Evolutionary conservation across 1,284 basidiomycete genomes (phyloP).

Genomic region (Tilletiaria anomala): DNA sequence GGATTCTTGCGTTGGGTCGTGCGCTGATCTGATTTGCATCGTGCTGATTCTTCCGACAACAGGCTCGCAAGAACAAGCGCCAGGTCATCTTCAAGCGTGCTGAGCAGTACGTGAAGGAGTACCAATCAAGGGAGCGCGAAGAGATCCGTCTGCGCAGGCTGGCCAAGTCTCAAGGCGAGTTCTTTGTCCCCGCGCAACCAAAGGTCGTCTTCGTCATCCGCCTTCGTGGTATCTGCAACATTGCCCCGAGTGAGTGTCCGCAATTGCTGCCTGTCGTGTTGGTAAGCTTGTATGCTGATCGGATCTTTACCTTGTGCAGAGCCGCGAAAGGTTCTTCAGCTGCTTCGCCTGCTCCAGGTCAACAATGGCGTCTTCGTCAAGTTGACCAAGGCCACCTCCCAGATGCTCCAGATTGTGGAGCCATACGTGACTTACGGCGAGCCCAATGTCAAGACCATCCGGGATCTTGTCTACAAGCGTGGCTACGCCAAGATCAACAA

Average conservation of each 20-base stretch:
- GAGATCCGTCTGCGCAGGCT: constrained; percentile 88
- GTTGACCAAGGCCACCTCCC: constrained; percentile 83
- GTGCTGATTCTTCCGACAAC: constrained; percentile 8
- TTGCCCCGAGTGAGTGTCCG: no score
- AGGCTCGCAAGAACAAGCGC: constrained; percentile 82
- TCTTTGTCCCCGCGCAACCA: constrained; percentile 88
- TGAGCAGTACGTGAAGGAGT: constrained; percentile 96
- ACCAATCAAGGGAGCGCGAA: constrained; percentile 80
- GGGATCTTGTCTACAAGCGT: constrained; percentile 98
- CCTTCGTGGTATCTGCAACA: constrained; percentile 88
- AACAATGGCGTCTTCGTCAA: constrained; percentile 99
- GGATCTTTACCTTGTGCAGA: no score
- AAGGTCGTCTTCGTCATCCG: constrained; percentile 97
- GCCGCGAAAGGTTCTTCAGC: constrained; percentile 95
- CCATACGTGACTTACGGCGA: constrained; percentile 83
- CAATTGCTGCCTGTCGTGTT: no score
- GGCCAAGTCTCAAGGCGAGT: constrained; percentile 83
- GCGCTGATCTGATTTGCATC: neutral
- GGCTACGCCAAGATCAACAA: constrained; percentile 97
- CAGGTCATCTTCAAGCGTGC: constrained; percentile 99
- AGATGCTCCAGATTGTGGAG: constrained; percentile 95
- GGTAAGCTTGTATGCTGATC: no score
- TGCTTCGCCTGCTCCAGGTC: constrained; percentile 96
- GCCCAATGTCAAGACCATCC: constrained; percentile 89
- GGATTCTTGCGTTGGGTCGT: neutral